phyloP scores from a whole-genome alignment of 768 basidiomycete genomes.

The Calvatia gigantea region DNA sequence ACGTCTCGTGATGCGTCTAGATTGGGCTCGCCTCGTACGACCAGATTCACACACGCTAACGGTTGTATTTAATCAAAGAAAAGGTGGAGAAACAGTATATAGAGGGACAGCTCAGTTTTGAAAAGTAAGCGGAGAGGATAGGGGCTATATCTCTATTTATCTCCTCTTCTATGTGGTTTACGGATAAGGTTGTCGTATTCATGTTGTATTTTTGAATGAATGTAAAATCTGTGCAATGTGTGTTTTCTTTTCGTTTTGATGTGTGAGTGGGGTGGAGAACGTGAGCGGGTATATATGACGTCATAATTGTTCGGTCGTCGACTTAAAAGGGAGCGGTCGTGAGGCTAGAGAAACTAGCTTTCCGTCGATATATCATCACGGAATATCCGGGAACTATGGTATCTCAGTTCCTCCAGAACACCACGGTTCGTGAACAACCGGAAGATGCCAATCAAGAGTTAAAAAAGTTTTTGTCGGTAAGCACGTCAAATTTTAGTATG shows the following conservation, averaged over 20 bases:
- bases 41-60: background rate
- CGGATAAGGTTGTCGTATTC: too few species aligned
- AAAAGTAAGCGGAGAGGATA: too few species aligned
- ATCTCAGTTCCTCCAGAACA: background rate
- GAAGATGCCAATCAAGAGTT: constrained; percentile 25
- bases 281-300: background rate
- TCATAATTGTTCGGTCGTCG: too few species aligned
- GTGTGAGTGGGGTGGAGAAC: background rate
- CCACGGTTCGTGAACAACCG: background rate
- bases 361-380: too few species aligned
- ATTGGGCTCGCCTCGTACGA: background rate
- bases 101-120: too few species aligned
- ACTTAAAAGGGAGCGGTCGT: too few species aligned
- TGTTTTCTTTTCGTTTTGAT: background rate
- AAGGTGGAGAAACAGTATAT: background rate
- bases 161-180: too few species aligned
- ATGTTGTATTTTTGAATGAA: background rate
- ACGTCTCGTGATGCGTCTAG: constrained; percentile 2
- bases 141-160: too few species aligned
- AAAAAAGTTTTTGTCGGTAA: constrained; percentile 41
- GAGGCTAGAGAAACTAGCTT: too few species aligned
- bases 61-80: background rate
- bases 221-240: background rate
- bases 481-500: constrained; percentile 6
- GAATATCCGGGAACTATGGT: background rate